Base-by-base conservation (phyloP, 1,284 basidiomycete genomes). In the Cryptococcus hybrid region DNA sequence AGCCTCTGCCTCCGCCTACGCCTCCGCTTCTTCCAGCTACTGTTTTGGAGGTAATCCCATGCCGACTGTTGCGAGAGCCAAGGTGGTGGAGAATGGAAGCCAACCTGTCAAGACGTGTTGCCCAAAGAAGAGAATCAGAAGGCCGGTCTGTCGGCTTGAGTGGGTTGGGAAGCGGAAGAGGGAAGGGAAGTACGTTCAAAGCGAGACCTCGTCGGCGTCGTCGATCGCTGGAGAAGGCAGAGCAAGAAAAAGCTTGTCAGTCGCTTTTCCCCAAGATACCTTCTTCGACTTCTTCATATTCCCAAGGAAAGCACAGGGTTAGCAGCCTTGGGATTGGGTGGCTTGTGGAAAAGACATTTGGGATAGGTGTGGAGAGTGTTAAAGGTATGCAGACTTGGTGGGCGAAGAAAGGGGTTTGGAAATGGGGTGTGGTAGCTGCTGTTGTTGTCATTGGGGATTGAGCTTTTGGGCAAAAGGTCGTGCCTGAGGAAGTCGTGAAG, bases 51-150 rank as follows among this genome's bases (percentile, higher is more conserved):
- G 18, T 9, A 54, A 53, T 3, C 61, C 62, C 3, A 69, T 73
- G 64, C 74, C 74, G 13, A 76, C 74, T 0, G 68, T 76, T 3
- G 71, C 71, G 0, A 50, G 67, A 13, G 67, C 68, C 57, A 65
- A 24, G 73, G 69, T 11, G 68, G 71, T 1, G 70, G 70, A 5
- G 73, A 76, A 47, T 76, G 74, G 73, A 76, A 59, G 74, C 74
- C 1, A 68, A 60, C 3, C 60, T 74, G 4, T 65, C 61, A 0
- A 62, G 74, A 11, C 63, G 74, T n/a, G 56, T 76, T 7, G 74
- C 74, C 1, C 65, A 68, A 39, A 60, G 73, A 5, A 62, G 68
- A 35, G 67, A 73, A 51, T 39, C 35, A n/a, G 39, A 18, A 18
- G 49, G 35, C 15, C 5, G 49, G 15, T 15, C 11, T 4, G 47